Evolutionary conservation across 371 early-diverging fungal genomes (phyloP), one percentile per base, ranked within the genome.

Genomic region (Apophysomyces ossiformis): DNA sequence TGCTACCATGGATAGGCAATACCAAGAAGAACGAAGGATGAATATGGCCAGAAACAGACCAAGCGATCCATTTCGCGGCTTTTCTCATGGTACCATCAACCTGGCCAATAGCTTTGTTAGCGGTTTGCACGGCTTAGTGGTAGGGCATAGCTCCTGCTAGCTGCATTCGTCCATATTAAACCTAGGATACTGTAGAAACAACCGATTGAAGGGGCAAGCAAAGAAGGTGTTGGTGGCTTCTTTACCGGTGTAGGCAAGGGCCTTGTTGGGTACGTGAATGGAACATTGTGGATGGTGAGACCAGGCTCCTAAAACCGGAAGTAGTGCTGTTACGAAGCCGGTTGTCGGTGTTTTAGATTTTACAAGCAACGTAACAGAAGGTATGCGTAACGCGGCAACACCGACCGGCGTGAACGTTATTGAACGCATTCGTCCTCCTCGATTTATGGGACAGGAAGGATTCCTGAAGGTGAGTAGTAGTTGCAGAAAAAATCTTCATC

Each of bases 321-420:
- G 36, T 70, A 87, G 89, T 5, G 92, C 86, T 5, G 94, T 96
- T 12, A 93, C 96, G 8, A 98, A 98, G 71, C 98, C 99, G 0
- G 83, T 95, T 12, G 92, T 96, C 7, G 99, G 99, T 5, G 89
- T 96, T 21, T 89, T 96, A 71, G 99, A 98, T 68, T 81, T 97
- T 36, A 94, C 96, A 0, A 92, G 92, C 15, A 94, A 93, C 74
- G 93, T 98, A 1, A 89, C 95, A 13, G 95, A 95, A 77, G 85
- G 81, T 41, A 71, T 75, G 9, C 61, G 69, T 39, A 70, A 77
- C 37, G 66, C 72, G 13, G 44, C 74, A 0, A 94, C 94, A 0
- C 90, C 93, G 13, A 91, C 91, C 71, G 95, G 93, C 58, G 85
- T 85, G 58, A 83, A 86, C 44, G 93, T 91, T 63, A 75, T 78